Evolutionary conservation across 208 protist genomes (phyloP).

Genomic region (Kentomonas sorsogonicus): DNA sequence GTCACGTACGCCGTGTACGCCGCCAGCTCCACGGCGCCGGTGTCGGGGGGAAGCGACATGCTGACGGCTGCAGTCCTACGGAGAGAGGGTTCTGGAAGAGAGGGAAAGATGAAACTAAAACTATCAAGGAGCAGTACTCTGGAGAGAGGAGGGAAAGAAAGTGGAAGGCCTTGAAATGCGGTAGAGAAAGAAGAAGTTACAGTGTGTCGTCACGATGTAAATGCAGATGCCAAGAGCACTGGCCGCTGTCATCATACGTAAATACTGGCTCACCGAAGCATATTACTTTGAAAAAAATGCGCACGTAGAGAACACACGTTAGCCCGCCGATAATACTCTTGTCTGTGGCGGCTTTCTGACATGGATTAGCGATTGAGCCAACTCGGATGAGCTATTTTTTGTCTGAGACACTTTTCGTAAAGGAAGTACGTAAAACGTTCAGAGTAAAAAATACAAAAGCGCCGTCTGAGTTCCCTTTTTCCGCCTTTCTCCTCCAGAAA

Average conservation of each 20-base stretch:
- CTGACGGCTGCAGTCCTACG: background rate
- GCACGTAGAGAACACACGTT: background rate
- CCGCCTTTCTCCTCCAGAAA: too few relatives aligned
- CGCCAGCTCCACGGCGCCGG: slow-evolving; percentile 64
- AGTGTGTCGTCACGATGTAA: background rate
- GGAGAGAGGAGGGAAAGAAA: background rate
- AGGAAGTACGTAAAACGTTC: too few relatives aligned
- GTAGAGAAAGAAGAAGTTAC: slow-evolving; percentile 14
- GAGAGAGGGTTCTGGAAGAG: background rate
- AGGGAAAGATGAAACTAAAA: background rate
- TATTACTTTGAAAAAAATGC: background rate
- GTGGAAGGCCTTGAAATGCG: background rate
- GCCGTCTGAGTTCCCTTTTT: too few relatives aligned
- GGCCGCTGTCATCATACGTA: too few relatives aligned
- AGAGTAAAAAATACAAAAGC: too few relatives aligned
- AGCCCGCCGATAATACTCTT: too few relatives aligned
- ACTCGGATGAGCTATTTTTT: too few relatives aligned
- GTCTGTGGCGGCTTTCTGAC: too few relatives aligned
- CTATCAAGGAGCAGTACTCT: background rate
- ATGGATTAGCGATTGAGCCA: too few relatives aligned
- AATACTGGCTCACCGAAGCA: background rate
- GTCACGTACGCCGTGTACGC: slow-evolving; percentile 51
- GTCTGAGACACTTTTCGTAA: too few relatives aligned
- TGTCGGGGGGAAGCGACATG: slow-evolving; percentile 79
- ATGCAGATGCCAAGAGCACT: background rate